phyloP scores from a whole-genome alignment of 2,329 filamentous ascomycete genomes.

The Hymenoscyphus occultus region DNA sequence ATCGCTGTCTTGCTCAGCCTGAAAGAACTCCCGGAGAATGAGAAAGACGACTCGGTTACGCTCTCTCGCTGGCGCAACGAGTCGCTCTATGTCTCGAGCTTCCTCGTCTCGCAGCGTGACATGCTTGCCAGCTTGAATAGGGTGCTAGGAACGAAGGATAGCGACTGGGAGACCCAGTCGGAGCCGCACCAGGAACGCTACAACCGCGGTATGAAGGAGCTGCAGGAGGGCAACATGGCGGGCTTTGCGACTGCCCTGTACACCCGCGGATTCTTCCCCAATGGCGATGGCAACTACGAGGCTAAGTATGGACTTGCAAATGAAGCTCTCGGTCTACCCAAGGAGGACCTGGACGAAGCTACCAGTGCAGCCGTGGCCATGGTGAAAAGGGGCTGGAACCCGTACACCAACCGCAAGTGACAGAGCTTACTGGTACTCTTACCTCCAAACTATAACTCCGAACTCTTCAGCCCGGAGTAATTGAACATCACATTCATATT shows the following conservation, averaged over 20 bases:
- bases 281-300: constrained; percentile 18
- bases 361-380: no score
- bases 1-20: constrained; percentile 49
- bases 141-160: constrained; percentile 13
- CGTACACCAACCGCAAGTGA: no score
- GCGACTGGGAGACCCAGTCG: background rate
- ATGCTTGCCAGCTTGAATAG: constrained; percentile 40
- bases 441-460: no score
- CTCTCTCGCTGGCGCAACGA: constrained; percentile 41
- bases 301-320: constrained; percentile 16
- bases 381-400: no score
- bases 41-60: constrained; percentile 35
- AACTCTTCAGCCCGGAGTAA: no score
- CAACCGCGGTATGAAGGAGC: constrained; percentile 13
- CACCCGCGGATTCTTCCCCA: constrained; percentile 20
- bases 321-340: constrained; percentile 20
- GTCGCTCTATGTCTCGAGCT: constrained; percentile 43
- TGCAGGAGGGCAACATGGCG: constrained; percentile 17
- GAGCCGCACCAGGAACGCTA: constrained; percentile 15
- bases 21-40: constrained; percentile 34
- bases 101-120: constrained; percentile 47
- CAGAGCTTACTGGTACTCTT: no score
- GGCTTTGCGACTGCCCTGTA: constrained; percentile 20
- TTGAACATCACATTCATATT: no score
- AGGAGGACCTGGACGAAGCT: constrained; percentile 22